Evolutionary conservation across 805 yeast species (phyloP).

Genomic region (Spathaspora sp.): DNA sequence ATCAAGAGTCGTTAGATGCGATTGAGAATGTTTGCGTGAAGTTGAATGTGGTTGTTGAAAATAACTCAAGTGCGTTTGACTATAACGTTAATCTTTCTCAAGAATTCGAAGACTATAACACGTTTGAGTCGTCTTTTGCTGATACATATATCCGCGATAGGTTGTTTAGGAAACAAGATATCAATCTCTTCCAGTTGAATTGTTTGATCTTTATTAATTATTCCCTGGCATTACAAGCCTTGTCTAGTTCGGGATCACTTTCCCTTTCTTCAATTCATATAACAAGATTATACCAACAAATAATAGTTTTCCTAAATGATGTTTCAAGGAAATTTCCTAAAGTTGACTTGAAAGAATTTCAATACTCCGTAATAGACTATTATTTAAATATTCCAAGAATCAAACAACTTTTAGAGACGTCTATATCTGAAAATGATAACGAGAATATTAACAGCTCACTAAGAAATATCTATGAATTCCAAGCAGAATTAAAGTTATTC

Average conservation of each 20-base stretch:
- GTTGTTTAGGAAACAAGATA: slow-evolving; percentile 2
- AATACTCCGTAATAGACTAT: slow-evolving; percentile 36
- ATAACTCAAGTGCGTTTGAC: slow-evolving; percentile 5
- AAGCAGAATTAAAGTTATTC: slow-evolving; percentile 47
- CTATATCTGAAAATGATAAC: slow-evolving; percentile 7
- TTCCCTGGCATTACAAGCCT: slow-evolving; percentile 29
- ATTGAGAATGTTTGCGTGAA: slow-evolving; percentile 44
- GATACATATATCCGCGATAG: not conserved
- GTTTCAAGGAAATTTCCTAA: slow-evolving; percentile 19
- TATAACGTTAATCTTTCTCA: slow-evolving; percentile 6
- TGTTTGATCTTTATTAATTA: slow-evolving; percentile 34
- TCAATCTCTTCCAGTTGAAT: slow-evolving; percentile 23
- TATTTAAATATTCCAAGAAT: slow-evolving; percentile 25
- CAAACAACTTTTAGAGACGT: slow-evolving; percentile 20
- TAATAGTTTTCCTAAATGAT: slow-evolving; percentile 40
- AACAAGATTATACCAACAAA: slow-evolving; percentile 34
- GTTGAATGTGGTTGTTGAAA: slow-evolving; percentile 8
- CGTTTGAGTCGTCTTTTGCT: slow-evolving; percentile 12
- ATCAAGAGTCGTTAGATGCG: slow-evolving; percentile 56
- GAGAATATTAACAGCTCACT: slow-evolving; percentile 11
- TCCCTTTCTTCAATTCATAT: slow-evolving; percentile 41
- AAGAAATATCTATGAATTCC: slow-evolving; percentile 30
- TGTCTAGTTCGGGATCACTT: slow-evolving; percentile 33
- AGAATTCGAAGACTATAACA: slow-evolving; percentile 8
- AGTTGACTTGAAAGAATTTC: slow-evolving; percentile 33